phyloP scores from a whole-genome alignment of 176 grass and related monocot genomes.

The Areca catechu region DNA sequence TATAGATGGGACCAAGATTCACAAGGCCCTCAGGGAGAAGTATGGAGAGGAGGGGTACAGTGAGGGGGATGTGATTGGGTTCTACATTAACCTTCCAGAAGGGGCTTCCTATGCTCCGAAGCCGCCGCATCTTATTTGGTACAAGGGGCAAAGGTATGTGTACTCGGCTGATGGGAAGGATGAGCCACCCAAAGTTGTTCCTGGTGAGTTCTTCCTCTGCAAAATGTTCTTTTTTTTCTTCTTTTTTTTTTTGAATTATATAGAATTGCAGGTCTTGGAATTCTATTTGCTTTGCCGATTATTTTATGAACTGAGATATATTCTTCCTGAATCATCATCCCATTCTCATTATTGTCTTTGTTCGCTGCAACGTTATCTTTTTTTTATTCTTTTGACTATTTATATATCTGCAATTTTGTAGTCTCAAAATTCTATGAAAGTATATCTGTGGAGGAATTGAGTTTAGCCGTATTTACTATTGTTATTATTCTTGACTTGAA shows the following conservation, averaged over 20 bases:
- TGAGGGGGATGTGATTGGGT: conserved; percentile 72
- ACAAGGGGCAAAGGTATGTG: conserved; percentile 68
- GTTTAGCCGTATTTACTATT: no score
- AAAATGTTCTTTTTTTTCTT: no score
- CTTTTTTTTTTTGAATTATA: no score
- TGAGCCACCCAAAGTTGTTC: conserved; percentile 46
- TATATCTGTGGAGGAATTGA: no score
- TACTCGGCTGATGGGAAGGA: conserved; percentile 53
- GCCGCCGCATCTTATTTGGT: conserved; percentile 54
- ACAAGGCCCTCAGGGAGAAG: conserved; percentile 63
- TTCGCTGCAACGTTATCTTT: no score
- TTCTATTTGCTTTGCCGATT: neutral
- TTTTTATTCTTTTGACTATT: no score
- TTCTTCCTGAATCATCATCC: no score
- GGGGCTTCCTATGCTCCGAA: conserved; percentile 64
- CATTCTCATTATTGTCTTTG: no score
- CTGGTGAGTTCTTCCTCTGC: conserved; percentile 45
- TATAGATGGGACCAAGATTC: conserved; percentile 65
- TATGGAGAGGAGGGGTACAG: conserved; percentile 52
- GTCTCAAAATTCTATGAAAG: no score
- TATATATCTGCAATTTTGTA: no score
- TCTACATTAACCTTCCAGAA: conserved; percentile 77
- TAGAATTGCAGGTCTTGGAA: no score
- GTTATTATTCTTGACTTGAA: no score
- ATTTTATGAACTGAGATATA: neutral